Percentiles rank a stretch among this genome's conserved stretches.
These are phyloP conservation scores for Zopfia rhizophila DNA, from an alignment of 2,329 filamentous ascomycete genomes.

Conservation along the genomic window DNA sequence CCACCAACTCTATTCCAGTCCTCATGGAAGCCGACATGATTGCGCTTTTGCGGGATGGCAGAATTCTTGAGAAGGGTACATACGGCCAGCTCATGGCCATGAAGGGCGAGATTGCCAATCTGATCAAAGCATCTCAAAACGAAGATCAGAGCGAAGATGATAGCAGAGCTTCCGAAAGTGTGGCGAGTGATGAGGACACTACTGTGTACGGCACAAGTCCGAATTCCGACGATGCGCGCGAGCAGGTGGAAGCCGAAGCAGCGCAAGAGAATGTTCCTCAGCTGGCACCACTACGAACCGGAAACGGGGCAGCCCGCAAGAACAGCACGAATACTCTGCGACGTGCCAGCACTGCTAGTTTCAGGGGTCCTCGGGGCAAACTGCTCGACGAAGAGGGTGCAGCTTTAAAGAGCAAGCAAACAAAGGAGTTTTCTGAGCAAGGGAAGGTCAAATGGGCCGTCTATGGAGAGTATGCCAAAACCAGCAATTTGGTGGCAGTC, in stretches of 20 bases:
- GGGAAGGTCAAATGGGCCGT: conserved; percentile 99
- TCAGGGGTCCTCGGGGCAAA: conserved; percentile 86
- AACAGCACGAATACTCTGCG: conserved; percentile 82
- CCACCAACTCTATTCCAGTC: conserved; percentile 94
- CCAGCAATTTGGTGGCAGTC: conserved; percentile 89
- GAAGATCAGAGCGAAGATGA: conserved; percentile 58
- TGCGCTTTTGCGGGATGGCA: conserved; percentile 82
- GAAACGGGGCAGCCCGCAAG: conserved; percentile 67
- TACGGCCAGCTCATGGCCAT: conserved; percentile 92
- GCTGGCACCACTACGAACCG: conserved; percentile 76
- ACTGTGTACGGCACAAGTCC: conserved; percentile 64
- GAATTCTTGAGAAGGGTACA: conserved; percentile 86
- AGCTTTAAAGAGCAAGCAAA: conserved; percentile 80
- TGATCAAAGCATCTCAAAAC: conserved; percentile 79
- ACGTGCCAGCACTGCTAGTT: conserved; percentile 90
- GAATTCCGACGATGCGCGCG: conserved; percentile 61
- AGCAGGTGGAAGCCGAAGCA: conserved; percentile 65
- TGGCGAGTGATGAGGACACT: conserved; percentile 75
- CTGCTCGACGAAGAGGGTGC: conserved; percentile 84
- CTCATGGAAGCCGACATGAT: conserved; percentile 91
- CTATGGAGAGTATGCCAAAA: conserved; percentile 93
- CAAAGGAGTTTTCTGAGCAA: conserved; percentile 89
- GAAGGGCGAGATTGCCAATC: conserved; percentile 87
- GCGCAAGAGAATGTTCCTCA: conserved; percentile 78
- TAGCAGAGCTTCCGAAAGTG: conserved; percentile 60